Percentiles rank a stretch among this genome's conserved stretches.
phyloP scores from a whole-genome alignment of 2,329 filamentous ascomycete species.

The Tolypocladium guangdongense region DNA sequence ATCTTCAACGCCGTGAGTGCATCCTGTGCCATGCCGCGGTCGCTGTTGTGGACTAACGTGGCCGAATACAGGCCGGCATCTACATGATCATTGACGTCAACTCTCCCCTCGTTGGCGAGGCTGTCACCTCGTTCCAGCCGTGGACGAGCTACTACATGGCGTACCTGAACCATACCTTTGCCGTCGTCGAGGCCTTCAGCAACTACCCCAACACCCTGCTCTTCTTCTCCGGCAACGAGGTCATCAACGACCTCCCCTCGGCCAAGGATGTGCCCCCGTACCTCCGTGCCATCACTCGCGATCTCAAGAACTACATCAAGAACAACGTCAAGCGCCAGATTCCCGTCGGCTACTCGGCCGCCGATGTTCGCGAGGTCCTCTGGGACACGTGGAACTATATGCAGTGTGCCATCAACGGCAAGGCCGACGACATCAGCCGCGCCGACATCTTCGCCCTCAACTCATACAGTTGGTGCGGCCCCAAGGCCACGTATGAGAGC shows the following conservation, averaged over 20 bases:
- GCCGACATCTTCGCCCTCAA: conserved; percentile 72
- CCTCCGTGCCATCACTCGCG: conserved; percentile 62
- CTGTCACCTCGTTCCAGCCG: conserved; percentile 41
- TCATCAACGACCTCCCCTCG: conserved; percentile 56
- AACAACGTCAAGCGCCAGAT: conserved; percentile 57
- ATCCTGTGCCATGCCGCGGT: neutral
- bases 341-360: conserved; percentile 71
- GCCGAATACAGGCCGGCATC: conserved; percentile 41
- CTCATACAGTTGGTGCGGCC: conserved; percentile 58
- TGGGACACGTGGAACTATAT: conserved; percentile 69
- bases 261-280: conserved; percentile 57
- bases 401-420: conserved; percentile 49
- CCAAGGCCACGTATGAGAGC: conserved; percentile 47
- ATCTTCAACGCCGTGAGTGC: conserved; percentile 50
- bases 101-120: conserved; percentile 49
- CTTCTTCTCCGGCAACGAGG: conserved; percentile 73
- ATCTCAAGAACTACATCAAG: conserved; percentile 72
- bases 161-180: conserved; percentile 57
- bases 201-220: conserved; percentile 56
- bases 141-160: conserved; percentile 47
- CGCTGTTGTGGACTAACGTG: neutral
- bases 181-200: conserved; percentile 56
- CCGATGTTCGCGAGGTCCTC: conserved; percentile 63
- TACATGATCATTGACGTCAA: conserved; percentile 62
- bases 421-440: conserved; percentile 47